Evolutionary conservation across 2,329 filamentous ascomycete species (phyloP).

Genomic region (Penicillium occitanis): DNA sequence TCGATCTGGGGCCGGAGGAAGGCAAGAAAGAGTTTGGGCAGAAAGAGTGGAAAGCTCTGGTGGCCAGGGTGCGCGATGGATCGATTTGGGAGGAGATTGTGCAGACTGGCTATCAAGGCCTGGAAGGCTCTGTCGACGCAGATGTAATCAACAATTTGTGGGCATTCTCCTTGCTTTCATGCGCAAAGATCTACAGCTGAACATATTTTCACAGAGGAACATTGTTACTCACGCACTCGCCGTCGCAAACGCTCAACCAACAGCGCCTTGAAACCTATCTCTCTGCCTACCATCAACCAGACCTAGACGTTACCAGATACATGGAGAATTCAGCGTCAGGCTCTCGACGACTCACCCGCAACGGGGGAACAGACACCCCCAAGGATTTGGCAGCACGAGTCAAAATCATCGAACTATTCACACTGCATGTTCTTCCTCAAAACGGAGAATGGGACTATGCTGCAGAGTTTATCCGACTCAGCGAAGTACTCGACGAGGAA

Average conservation of each 20-base stretch:
- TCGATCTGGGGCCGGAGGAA: slow-evolving; percentile 85
- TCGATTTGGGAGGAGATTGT: slow-evolving; percentile 94
- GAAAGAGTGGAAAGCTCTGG: slow-evolving; percentile 78
- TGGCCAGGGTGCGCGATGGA: slow-evolving; percentile 81
- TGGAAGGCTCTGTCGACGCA: slow-evolving; percentile 86
- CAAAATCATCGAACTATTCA: slow-evolving; percentile 93
- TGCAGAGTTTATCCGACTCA: slow-evolving; percentile 82
- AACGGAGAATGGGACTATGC: slow-evolving; percentile 98
- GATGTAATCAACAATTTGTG: slow-evolving; percentile 72
- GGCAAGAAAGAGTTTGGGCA: slow-evolving; percentile 85
- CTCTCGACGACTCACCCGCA: slow-evolving; percentile 35
- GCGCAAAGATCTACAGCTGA: not conserved
- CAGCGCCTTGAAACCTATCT: slow-evolving; percentile 85
- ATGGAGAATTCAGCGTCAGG: slow-evolving; percentile 48
- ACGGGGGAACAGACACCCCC: slow-evolving; percentile 73
- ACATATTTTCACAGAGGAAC: slow-evolving; percentile 64
- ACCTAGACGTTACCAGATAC: slow-evolving; percentile 68
- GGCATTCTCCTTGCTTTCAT: slow-evolving; percentile 26
- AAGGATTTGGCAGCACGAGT: slow-evolving; percentile 80
- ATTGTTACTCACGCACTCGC: slow-evolving; percentile 84
- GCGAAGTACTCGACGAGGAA: slow-evolving; percentile 87
- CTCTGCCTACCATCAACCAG: slow-evolving; percentile 70
- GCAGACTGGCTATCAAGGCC: slow-evolving; percentile 78
- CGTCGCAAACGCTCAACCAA: slow-evolving; percentile 80
- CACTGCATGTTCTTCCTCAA: slow-evolving; percentile 86